Base-by-base conservation (phyloP, 495 filamentous ascomycete species). In the Podospora didyma region DNA sequence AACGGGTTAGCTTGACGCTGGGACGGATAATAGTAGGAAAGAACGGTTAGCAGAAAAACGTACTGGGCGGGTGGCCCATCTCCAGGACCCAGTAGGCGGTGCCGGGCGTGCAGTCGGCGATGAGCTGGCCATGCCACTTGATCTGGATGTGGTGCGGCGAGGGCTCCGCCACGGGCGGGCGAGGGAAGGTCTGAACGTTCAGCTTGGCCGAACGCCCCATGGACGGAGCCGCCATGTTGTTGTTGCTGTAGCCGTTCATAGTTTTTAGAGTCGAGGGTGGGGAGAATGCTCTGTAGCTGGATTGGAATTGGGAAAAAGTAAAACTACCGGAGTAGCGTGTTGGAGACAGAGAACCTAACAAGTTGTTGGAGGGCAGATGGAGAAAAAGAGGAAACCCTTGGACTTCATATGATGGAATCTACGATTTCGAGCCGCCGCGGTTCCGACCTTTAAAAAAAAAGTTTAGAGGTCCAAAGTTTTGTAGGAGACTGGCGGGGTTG, bases 81-180 rank as follows among this genome's bases (percentile, higher is more conserved):
- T 85, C 82, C 48, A 85, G 63, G n/a, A 81, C 80, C 80, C 81
- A 82, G 67, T 76, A 82, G 3, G 71, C 79, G 34, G 79, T 73
- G 54, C 69, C 75, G 12, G 81, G 81, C n/a, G 67, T 58, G 53
- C 61, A 63, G 37, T 82, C 79, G 11, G 79, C 81, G 51, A 84
- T 77, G 54, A 74, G 67, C 31, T 78, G 66, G 48, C 69, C 73
- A 35, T 79, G 65, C 73, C 75, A 82, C 63, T 76, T 79, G 52
- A 84, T 71, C 57, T 75, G 75, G 22, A 85, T 71, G 63, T 81
- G 77, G 28, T 75, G 64, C 16, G 72, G 56, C 21, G 71, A 77
- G 57, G 67, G 69, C 57, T 84, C 80, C 51, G 81, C 72, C 24
- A 79, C 61, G 0, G 81, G 81, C 3, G 80, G 81, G n/a, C 81